These are phyloP conservation scores for Pichia sp. DNA, from an alignment of 1,139 yeast genomes.

Conservation along the genomic window DNA sequence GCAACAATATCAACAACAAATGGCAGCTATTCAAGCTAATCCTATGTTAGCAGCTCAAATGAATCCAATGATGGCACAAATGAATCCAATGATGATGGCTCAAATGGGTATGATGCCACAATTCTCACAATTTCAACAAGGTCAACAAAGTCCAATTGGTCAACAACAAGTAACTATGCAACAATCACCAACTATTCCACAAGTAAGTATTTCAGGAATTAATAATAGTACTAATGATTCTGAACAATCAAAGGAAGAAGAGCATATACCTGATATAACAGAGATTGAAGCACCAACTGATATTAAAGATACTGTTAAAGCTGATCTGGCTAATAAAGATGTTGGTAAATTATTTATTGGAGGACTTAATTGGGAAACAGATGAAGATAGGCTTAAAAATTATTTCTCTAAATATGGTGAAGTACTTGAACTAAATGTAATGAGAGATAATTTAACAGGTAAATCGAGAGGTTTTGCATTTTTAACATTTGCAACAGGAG, in stretches of 20 bases:
- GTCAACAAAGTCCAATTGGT: too few species aligned
- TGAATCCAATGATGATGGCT: constrained; percentile 2
- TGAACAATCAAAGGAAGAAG: constrained; percentile 1
- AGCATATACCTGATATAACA: constrained; percentile 14
- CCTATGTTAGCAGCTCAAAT: constrained; percentile 9
- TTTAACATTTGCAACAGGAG: constrained; percentile 75
- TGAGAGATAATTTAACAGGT: constrained; percentile 88
- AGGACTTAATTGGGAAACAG: constrained; percentile 97
- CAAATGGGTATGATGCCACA: constrained; percentile 34
- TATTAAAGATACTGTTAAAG: constrained; percentile 23
- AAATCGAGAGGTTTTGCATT: constrained; percentile 97
- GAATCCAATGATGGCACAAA: constrained; percentile 12
- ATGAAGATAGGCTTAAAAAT: constrained; percentile 73
- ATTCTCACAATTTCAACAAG: constrained; percentile 14
- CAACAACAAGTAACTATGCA: constrained; percentile 1
- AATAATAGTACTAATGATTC: not conserved
- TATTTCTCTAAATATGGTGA: constrained; percentile 90
- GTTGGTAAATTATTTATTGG: constrained; percentile 94
- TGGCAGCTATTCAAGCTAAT: constrained; percentile 13
- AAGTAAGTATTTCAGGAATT: constrained; percentile 1
- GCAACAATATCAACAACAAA: constrained; percentile 9
- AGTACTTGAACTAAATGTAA: constrained; percentile 81
- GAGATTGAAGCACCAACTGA: constrained; percentile 14
- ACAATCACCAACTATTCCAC: constrained; percentile 6
- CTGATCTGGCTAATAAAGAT: constrained; percentile 34